phyloP scores from a whole-genome alignment of 805 yeast species.

The Wickerhamomyces chambardii region DNA sequence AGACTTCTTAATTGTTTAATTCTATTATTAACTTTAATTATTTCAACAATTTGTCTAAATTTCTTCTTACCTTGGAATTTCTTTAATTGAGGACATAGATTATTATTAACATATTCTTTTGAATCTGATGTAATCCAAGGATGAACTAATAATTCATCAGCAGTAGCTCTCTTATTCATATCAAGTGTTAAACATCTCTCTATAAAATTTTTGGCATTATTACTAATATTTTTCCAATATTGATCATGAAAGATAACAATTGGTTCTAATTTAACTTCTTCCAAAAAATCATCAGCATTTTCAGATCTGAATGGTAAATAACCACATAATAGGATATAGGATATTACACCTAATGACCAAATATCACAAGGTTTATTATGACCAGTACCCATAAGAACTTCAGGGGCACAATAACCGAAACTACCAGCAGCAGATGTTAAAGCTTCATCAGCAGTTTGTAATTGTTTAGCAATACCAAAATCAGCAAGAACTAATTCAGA shows the following conservation, averaged over 20 bases:
- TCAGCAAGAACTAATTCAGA: constrained; percentile 79
- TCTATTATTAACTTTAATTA: constrained; percentile 68
- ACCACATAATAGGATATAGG: constrained; percentile 81
- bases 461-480: constrained; percentile 80
- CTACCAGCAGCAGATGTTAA: constrained; percentile 72
- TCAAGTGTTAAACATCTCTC: constrained; percentile 55
- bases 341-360: constrained; percentile 89
- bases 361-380: constrained; percentile 90
- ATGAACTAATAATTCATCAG: constrained; percentile 49
- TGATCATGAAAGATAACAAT: constrained; percentile 72
- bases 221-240: constrained; percentile 76
- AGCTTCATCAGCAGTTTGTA: constrained; percentile 45
- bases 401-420: constrained; percentile 92
- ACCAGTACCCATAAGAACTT: constrained; percentile 64
- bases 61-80: constrained; percentile 72
- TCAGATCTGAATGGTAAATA: constrained; percentile 83
- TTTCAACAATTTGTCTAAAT: constrained; percentile 72
- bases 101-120: constrained; percentile 32
- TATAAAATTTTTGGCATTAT: constrained; percentile 71
- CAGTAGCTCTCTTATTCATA: constrained; percentile 58
- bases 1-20: constrained; percentile 55
- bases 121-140: constrained; percentile 58
- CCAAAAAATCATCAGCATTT: constrained; percentile 62
- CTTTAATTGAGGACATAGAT: constrained; percentile 69
- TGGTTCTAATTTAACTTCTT: constrained; percentile 57